These are phyloP conservation scores for Thecaphora thlaspeos DNA, from an alignment of 1,284 basidiomycete species.

Conservation along the genomic window DNA sequence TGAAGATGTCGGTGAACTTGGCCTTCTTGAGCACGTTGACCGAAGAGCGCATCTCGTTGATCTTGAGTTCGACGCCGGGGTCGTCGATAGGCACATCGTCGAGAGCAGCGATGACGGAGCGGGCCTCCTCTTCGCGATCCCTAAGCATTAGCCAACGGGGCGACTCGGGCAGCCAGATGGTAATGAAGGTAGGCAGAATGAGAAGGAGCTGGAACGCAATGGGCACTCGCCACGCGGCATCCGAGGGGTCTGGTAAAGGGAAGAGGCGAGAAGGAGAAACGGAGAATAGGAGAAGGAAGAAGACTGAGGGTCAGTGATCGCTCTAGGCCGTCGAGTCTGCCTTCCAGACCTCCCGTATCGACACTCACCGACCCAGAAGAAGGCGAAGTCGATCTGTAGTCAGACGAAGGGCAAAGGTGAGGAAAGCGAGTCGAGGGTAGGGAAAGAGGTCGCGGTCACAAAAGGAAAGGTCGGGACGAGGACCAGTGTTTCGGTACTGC, in stretches of 20 bases:
- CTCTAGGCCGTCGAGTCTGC: no score
- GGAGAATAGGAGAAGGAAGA: conserved; percentile 9
- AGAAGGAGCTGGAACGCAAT: conserved; percentile 54
- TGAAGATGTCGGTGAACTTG: conserved; percentile 43
- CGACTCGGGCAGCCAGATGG: conserved; percentile 53
- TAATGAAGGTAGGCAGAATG: conserved; percentile 54
- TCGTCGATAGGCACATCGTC: conserved; percentile 44
- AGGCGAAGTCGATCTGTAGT: no score
- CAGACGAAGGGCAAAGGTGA: no score
- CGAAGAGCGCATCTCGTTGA: conserved; percentile 45
- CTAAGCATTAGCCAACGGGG: conserved; percentile 54
- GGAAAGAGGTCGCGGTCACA: no score
- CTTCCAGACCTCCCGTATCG: no score
- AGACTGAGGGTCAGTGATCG: no score
- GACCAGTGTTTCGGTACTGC: no score
- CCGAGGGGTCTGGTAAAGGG: conserved; percentile 43
- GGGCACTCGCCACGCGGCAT: conserved; percentile 49
- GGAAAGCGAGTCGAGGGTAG: no score
- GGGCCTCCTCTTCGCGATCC: conserved; percentile 43
- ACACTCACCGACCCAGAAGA: no score
- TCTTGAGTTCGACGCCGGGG: conserved; percentile 35
- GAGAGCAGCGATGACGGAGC: conserved; percentile 44
- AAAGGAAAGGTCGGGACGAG: no score
- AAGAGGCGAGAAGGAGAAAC: conserved; percentile 53
- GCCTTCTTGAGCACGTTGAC: conserved; percentile 27